Base-by-base conservation (phyloP, 2,329 filamentous ascomycete species). In the Leptographium radiaticola region DNA sequence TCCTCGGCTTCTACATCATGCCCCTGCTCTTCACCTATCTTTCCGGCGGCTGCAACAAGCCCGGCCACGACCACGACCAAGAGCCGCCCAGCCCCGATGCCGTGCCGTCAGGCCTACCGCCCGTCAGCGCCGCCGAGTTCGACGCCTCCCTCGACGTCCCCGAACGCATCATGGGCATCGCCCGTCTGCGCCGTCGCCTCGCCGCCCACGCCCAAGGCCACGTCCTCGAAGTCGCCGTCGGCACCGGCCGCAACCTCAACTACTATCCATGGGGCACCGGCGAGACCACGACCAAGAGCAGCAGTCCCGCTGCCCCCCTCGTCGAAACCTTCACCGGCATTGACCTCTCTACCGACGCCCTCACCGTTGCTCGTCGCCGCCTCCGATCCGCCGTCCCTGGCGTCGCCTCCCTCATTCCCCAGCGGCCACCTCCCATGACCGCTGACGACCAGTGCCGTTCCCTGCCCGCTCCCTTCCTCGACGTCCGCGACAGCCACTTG, bases 201-300 rank as follows among this genome's bases (percentile, higher is more conserved):
- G 75, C 74, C 1, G 61, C 65, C 13, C 64, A 66, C 36, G 79
- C 75, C 7, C 63, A 63, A 0, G 81, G 81, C 2, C 69, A 81
- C 63, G 80, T 84, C 13, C 71, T 83, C 36, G 81, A 84, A 64
- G 71, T 84, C 13, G 80, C 79, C 18, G 73, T 83, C 54, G 81
- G 81, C 18, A 81, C 80, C 3, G 81, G 81, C 4, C 71, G 81
- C 13, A 84, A 84, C 60, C 62, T 83, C 16, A 68, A 71, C 42
- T 79, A 75, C 64, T 83, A 83, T 63, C 68, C 75, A 61, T 84
- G 79, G 79, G 69, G 68, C 18, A 65, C 66, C 15, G 43, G 53
- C 15, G 47, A 50, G 48, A 20, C 40, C 34, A 36, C 25, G 3
- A 5, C 25, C 25, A 25, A 25, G 25, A 25, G 25, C 13, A 39